These are phyloP conservation scores for Heterobasidion occidentale DNA, from an alignment of 1,284 basidiomycete genomes.

Conservation along the genomic window DNA sequence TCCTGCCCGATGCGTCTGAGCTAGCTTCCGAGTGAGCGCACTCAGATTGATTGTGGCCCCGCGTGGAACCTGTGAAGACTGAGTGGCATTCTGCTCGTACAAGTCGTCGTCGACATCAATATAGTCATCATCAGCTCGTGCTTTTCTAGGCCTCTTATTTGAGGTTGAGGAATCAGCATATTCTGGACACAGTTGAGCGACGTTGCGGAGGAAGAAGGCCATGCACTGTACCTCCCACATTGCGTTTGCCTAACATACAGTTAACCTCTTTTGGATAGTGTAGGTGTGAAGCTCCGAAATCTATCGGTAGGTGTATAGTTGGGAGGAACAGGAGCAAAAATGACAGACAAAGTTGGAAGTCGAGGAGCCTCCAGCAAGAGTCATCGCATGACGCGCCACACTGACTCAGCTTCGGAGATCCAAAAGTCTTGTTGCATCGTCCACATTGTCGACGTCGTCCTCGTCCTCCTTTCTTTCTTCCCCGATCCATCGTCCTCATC, in stretches of 20 bases:
- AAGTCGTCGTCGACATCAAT: constrained; percentile 48
- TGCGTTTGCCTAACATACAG: neutral
- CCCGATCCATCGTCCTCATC: constrained; percentile 10
- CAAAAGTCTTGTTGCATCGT: neutral
- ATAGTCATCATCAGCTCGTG: constrained; percentile 38
- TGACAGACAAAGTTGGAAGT: neutral
- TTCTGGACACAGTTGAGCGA: constrained; percentile 13
- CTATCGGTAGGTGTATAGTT: neutral
- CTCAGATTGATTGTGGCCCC: constrained; percentile 76
- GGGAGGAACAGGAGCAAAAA: neutral
- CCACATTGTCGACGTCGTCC: neutral
- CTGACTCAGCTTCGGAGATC: neutral
- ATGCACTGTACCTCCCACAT: neutral
- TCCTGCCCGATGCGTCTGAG: constrained; percentile 42
- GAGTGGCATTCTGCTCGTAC: constrained; percentile 49
- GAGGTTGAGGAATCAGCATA: constrained; percentile 30
- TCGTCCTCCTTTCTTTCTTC: constrained; percentile 2
- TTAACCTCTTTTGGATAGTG: no score
- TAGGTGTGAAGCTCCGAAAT: no score
- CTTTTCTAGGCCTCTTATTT: constrained; percentile 43
- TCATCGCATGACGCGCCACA: neutral
- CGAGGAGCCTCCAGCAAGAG: neutral
- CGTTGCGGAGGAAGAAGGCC: neutral
- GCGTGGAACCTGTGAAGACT: constrained; percentile 51
- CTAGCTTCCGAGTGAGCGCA: constrained; percentile 69